Percentiles rank a stretch among this genome's conserved stretches.
phyloP scores from a whole-genome alignment of 2,329 filamentous ascomycete species.

The Monilinia aucupariae region DNA sequence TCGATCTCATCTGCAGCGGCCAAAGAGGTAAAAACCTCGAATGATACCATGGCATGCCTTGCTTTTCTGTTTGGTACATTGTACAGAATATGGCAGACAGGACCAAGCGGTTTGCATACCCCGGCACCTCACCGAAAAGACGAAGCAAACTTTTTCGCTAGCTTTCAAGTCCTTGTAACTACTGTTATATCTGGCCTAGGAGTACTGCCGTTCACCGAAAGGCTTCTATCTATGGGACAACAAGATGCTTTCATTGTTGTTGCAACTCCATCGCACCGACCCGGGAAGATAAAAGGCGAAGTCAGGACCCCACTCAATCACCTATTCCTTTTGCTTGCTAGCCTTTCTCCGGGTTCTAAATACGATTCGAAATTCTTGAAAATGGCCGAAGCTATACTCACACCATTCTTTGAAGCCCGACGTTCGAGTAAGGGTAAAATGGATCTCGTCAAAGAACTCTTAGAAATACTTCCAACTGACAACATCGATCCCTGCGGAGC shows the following conservation, averaged over 20 bases:
- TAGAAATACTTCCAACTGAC: slow-evolving; percentile 25
- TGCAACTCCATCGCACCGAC: slow-evolving; percentile 58
- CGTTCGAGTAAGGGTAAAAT: slow-evolving; percentile 36
- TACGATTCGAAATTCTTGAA: slow-evolving; percentile 27
- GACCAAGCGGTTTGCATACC: slow-evolving; percentile 36
- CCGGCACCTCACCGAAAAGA: slow-evolving; percentile 18
- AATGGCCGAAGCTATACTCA: slow-evolving; percentile 46
- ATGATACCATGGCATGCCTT: slow-evolving; percentile 75
- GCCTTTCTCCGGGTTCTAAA: slow-evolving; percentile 23
- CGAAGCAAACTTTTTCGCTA: slow-evolving; percentile 48
- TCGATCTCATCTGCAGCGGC: slow-evolving; percentile 62
- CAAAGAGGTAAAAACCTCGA: slow-evolving; percentile 86
- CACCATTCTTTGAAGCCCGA: slow-evolving; percentile 49
- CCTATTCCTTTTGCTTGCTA: slow-evolving; percentile 53
- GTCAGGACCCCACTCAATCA: slow-evolving; percentile 59
- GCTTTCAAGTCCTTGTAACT: slow-evolving; percentile 47
- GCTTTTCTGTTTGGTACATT: slow-evolving; percentile 66
- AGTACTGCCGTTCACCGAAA: slow-evolving; percentile 58
- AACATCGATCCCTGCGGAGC: slow-evolving; percentile 30
- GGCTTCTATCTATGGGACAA: slow-evolving; percentile 46
- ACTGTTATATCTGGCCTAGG: slow-evolving; percentile 49
- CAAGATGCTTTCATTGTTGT: slow-evolving; percentile 56
- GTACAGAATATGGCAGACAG: slow-evolving; percentile 60
- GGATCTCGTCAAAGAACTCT: slow-evolving; percentile 36
- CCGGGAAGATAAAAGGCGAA: slow-evolving; percentile 44